Evolutionary conservation across 805 yeast genomes (phyloP), one percentile per base, ranked within the genome.

Genomic region (Ogataea wickerhamii): DNA sequence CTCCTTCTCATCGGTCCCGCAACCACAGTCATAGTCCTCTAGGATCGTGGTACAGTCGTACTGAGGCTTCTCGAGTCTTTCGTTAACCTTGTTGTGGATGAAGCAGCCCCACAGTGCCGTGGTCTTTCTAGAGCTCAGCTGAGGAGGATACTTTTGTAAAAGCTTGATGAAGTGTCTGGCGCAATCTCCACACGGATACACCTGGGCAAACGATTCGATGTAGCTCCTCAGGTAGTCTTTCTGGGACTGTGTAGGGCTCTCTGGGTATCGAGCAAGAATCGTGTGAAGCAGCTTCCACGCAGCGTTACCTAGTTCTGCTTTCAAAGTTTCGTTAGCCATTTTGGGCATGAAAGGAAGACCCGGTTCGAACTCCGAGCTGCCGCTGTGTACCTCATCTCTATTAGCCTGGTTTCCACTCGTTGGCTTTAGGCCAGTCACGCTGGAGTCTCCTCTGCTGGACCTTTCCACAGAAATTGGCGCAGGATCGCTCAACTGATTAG

Each of bases 101-200:
- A 82, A 82, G 57, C 98, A 93, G 1, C 98, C 98, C 98, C 98
- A 93, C 47, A 86, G 65, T 0, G 96, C 87, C 1, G 98, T 98
- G 3, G 77, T 74, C 44, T 79, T 78, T 41, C 96, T 71, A 17
- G 83, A 72, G 6, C 77, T 68, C 3, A 82, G 71, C 55, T 93
- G 98, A 2, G 96, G 96, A 1, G 98, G 98, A 53, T 68, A 80
- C 51, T 82, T 71, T 40, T 67, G 55, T 40, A 93, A 63, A 47
- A 91, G 64, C 55, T 74, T 64, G 47, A 75, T 82, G 61, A 93
- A 93, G 61, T 93, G 98, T 47, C 86, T 70, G 0, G 98, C 97
- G 64, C 98, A 93, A 58, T 91, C 97, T 3, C 95, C 95, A 64
- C 98, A 91, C 0, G 98, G 98, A 48, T 93, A 93, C 7, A 93